Percentiles rank a stretch among this genome's conserved stretches.
Conservation (phyloP, 129 eudicot species). For the Dittrichia graveolens region DNA sequence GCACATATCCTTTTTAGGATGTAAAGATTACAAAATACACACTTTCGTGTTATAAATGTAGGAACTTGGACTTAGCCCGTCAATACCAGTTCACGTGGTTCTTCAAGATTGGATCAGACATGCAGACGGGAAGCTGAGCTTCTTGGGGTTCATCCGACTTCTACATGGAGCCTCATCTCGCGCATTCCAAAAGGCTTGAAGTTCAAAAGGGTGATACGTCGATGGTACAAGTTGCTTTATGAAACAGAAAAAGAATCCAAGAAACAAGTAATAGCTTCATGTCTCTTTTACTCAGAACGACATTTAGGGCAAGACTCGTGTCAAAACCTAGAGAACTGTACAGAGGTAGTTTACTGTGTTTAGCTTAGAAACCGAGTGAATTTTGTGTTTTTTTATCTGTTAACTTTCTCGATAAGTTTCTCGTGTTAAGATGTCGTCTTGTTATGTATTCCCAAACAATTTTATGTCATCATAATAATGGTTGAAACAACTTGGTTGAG, state of each 20-base stretch:
- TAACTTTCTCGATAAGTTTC: slow-evolving; percentile 19
- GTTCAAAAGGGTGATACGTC: background rate
- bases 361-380: slow-evolving; percentile 44
- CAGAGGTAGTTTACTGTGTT: slow-evolving; percentile 43
- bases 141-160: slow-evolving; percentile 91
- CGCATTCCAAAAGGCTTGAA: slow-evolving; percentile 80
- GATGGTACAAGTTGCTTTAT: slow-evolving; percentile 8
- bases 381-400: slow-evolving; percentile 25
- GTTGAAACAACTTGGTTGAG: slow-evolving; percentile 23
- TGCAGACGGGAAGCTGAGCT: slow-evolving; percentile 92
- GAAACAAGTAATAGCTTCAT: slow-evolving; percentile 20
- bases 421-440: slow-evolving; percentile 25
- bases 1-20: background rate
- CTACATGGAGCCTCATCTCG: slow-evolving; percentile 95
- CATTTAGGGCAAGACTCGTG: slow-evolving; percentile 13
- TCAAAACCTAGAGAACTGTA: slow-evolving; percentile 33
- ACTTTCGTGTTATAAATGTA: slow-evolving; percentile 22
- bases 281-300: slow-evolving; percentile 26
- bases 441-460: slow-evolving; percentile 10
- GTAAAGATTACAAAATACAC: background rate
- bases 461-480: slow-evolving; percentile 32
- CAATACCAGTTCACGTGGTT: slow-evolving; percentile 93
- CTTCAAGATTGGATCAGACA: slow-evolving; percentile 98
- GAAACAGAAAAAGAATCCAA: slow-evolving; percentile 7
- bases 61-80: slow-evolving; percentile 98